phyloP scores from a whole-genome alignment of 371 early-diverging fungal genomes.

The Syncephalastrum racemosum region DNA sequence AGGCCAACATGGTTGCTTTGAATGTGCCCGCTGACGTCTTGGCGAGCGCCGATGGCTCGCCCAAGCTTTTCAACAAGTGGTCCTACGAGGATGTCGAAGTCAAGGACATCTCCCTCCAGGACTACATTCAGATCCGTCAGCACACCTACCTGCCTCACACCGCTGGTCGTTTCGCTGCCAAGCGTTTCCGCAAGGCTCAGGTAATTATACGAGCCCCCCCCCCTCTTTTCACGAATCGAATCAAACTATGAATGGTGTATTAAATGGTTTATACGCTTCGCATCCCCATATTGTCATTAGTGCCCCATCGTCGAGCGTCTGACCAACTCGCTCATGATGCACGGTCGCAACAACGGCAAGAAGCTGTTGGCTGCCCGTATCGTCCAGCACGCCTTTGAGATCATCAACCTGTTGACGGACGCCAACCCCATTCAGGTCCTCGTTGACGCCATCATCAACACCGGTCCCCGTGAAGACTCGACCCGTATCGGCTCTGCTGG shows the following conservation, averaged over 20 bases:
- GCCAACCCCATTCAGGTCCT: slow-evolving; percentile 99
- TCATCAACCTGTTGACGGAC: slow-evolving; percentile 98
- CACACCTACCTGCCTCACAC: slow-evolving; percentile 98
- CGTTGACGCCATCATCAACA: slow-evolving; percentile 99
- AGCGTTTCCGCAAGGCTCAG: slow-evolving; percentile 98
- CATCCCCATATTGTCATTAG: slow-evolving; percentile 32
- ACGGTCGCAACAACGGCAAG: slow-evolving; percentile 99
- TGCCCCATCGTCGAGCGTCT: slow-evolving; percentile 99
- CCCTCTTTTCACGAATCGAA: no score
- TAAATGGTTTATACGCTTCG: neutral
- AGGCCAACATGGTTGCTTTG: slow-evolving; percentile 59
- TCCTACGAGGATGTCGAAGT: slow-evolving; percentile 94
- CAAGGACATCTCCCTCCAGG: slow-evolving; percentile 93
- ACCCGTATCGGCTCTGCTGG: slow-evolving; percentile 99
- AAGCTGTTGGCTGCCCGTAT: slow-evolving; percentile 99
- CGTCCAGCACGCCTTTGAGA: slow-evolving; percentile 99
- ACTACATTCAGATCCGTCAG: slow-evolving; percentile 94
- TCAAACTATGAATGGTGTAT: neutral
- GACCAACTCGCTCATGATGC: slow-evolving; percentile 99
- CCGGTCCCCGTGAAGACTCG: slow-evolving; percentile 99
- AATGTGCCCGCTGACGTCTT: slow-evolving; percentile 66
- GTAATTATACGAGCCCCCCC: slow-evolving; percentile 37
- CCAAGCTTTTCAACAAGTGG: slow-evolving; percentile 94
- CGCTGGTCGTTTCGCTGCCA: slow-evolving; percentile 97
- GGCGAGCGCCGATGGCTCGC: slow-evolving; percentile 62